These are phyloP conservation scores for Curvularia eragrostidis DNA, from an alignment of 2,329 filamentous ascomycete species.

Conservation along the genomic window DNA sequence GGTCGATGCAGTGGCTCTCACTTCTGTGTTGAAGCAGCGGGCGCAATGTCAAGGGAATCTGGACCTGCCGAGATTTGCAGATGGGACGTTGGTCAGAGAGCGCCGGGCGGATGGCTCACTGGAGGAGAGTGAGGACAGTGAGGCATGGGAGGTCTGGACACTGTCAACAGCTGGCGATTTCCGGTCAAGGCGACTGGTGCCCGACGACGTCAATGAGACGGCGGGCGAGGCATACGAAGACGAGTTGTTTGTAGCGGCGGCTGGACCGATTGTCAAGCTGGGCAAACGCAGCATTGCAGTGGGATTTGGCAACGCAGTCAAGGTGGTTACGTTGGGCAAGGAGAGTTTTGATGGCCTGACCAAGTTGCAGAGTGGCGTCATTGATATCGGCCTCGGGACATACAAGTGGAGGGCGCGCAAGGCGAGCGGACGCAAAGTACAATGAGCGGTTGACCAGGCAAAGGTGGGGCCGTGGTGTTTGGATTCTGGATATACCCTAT, in stretches of 20 bases:
- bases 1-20: conserved; percentile 19
- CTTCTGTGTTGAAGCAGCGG: conserved; percentile 41
- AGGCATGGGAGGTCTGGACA: conserved; percentile 63
- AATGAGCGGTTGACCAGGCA: conserved; percentile 11
- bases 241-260: conserved; percentile 68
- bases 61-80: conserved; percentile 12
- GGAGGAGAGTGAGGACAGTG: conserved; percentile 27
- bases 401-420: conserved; percentile 22
- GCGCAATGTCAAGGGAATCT: conserved; percentile 26
- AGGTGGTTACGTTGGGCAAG: conserved; percentile 71
- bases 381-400: conserved; percentile 20
- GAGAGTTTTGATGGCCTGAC: conserved; percentile 63
- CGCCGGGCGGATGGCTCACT: conserved; percentile 5
- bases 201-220: conserved; percentile 25
- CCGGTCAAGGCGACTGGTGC: conserved; percentile 48
- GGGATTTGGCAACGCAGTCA: conserved; percentile 74
- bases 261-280: conserved; percentile 69
- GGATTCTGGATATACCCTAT: conserved; percentile 17
- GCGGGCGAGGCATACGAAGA: conserved; percentile 37
- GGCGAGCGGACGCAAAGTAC: conserved; percentile 23
- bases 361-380: conserved; percentile 14
- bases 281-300: conserved; percentile 72
- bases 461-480: conserved; percentile 7
- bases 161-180: conserved; percentile 57
- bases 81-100: conserved; percentile 12